A percentile compares a stretch with the other conserved stretches of the same genome.
These are phyloP conservation scores for Meredithiella fracta DNA, from an alignment of 2,329 filamentous ascomycete species.

Conservation along the genomic window DNA sequence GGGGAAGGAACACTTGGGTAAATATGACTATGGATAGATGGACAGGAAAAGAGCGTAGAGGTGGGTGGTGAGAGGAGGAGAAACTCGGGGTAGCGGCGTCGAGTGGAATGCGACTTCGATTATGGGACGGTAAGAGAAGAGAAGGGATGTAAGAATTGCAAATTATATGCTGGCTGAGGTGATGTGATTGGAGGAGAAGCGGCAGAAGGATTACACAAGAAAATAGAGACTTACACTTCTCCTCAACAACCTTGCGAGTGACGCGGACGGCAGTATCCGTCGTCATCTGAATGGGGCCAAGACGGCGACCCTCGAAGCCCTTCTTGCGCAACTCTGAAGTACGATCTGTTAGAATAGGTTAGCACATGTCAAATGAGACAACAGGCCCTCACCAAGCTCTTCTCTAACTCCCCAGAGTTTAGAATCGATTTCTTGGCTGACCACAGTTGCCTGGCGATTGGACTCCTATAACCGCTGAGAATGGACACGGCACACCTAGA, in stretches of 20 bases:
- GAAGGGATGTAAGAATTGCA: neutral
- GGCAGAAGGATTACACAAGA: no score
- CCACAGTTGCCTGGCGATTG: neutral
- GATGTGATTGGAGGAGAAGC: no score
- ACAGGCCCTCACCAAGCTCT: no score
- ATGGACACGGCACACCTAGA: neutral
- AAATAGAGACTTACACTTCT: constrained; percentile 42
- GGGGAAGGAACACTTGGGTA: neutral
- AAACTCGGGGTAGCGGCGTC: neutral
- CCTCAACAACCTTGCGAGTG: constrained; percentile 73
- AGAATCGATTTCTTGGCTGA: no score
- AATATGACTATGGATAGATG: neutral
- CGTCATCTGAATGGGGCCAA: constrained; percentile 94
- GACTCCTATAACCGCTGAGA: neutral
- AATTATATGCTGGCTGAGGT: no score
- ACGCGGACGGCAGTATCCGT: constrained; percentile 94
- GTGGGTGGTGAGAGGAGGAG: neutral
- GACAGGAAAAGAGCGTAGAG: neutral
- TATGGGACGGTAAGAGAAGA: constrained; percentile 1
- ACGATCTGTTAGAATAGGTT: constrained; percentile 44
- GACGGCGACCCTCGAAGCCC: constrained; percentile 70
- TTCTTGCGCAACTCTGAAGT: constrained; percentile 93
- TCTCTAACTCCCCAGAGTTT: no score
- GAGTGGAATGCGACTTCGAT: neutral
- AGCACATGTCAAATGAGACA: neutral